Conservation (phyloP, 2,329 filamentous ascomycete species). For the Epichloe coenophiala region DNA sequence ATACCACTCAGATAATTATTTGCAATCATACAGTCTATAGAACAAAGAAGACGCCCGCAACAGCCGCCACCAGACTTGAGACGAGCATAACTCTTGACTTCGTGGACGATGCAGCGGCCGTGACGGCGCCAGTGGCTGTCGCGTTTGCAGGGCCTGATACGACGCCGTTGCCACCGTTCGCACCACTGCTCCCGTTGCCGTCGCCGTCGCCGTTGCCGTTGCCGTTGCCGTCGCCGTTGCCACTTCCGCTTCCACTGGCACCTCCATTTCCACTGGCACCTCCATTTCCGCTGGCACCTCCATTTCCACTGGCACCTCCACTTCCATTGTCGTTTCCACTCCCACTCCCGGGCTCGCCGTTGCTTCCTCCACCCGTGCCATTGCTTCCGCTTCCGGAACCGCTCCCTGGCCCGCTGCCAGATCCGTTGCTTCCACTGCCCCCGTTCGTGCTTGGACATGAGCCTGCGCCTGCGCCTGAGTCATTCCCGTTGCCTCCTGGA, state of each 20-base stretch:
- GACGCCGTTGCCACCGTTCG: neutral
- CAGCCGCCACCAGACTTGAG: neutral
- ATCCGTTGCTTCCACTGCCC: neutral
- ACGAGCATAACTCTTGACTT: neutral
- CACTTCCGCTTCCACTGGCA: no score
- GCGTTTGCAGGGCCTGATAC: neutral
- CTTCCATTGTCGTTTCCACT: neutral
- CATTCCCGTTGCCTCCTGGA: no score
- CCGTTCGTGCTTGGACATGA: neutral
- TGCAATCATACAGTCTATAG: neutral
- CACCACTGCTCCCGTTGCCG: neutral
- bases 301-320: no score
- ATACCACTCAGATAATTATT: neutral
- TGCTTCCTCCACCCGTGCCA: no score
- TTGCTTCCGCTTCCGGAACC: no score
- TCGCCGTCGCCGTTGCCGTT: neutral
- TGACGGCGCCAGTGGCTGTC: neutral
- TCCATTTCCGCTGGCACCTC: no score
- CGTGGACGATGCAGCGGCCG: neutral
- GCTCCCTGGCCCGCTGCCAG: neutral
- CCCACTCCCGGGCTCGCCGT: no score
- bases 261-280: no score
- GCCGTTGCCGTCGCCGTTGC: no score
- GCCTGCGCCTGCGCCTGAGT: no score
- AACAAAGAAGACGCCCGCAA: neutral